phyloP scores from a whole-genome alignment of 495 filamentous ascomycete species.

The Penicillium soppii region DNA sequence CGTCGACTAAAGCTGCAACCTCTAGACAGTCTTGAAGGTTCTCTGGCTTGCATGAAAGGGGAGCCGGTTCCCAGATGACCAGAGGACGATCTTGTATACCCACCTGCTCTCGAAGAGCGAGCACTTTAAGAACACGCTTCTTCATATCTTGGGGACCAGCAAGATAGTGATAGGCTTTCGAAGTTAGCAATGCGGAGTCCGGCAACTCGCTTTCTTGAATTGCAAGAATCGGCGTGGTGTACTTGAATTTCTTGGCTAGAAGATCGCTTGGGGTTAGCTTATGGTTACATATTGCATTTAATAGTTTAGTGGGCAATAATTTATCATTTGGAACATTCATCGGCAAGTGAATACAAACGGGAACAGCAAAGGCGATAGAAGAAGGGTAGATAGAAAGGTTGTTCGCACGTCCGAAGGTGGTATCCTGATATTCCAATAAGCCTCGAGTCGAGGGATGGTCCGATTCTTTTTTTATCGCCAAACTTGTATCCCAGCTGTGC shows the following conservation, averaged over 20 bases:
- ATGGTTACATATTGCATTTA: slow-evolving; percentile 8
- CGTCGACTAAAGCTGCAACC: slow-evolving; percentile 23
- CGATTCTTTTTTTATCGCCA: slow-evolving; percentile 70
- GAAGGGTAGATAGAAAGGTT: background rate
- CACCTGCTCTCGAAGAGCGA: slow-evolving; percentile 6
- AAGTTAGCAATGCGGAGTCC: slow-evolving; percentile 6
- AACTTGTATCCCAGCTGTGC: slow-evolving; percentile 61
- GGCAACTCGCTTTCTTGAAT: slow-evolving; percentile 9
- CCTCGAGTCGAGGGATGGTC: slow-evolving; percentile 51
- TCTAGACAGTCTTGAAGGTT: slow-evolving; percentile 22
- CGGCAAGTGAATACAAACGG: background rate
- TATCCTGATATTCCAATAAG: slow-evolving; percentile 30
- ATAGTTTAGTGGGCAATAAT: background rate
- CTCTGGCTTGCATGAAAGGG: slow-evolving; percentile 24
- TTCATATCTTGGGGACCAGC: slow-evolving; percentile 57
- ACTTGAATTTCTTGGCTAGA: slow-evolving; percentile 66
- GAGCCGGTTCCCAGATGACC: slow-evolving; percentile 40
- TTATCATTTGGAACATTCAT: background rate
- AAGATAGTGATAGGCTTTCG: slow-evolving; percentile 70
- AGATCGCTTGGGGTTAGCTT: slow-evolving; percentile 6
- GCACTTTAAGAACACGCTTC: slow-evolving; percentile 5
- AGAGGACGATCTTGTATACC: slow-evolving; percentile 20
- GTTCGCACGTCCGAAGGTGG: slow-evolving; percentile 43
- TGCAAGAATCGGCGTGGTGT: slow-evolving; percentile 57
- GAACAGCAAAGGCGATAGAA: slow-evolving; percentile 11